A percentile compares a stretch with the other conserved stretches of the same genome.
phyloP scores from a whole-genome alignment of 2,329 filamentous ascomycete genomes.

The Grosmannia clavigera region DNA sequence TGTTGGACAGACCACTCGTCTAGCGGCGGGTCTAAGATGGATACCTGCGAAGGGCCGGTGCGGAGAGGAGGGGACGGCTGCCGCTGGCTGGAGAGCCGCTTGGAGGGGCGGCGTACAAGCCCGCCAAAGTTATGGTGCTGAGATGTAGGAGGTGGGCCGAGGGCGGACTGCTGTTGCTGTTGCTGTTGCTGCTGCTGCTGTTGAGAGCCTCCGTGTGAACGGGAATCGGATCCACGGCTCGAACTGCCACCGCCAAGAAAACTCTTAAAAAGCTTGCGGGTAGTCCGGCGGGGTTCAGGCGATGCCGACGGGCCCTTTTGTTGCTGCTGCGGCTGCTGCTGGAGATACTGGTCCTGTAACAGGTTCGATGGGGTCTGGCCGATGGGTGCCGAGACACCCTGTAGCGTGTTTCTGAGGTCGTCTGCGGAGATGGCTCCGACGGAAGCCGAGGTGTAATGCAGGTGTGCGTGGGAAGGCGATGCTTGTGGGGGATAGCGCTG shows the following conservation, averaged over 20 bases:
- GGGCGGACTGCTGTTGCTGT: background rate
- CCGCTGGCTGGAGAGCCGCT: constrained; percentile 37
- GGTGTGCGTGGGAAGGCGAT: constrained; percentile 18
- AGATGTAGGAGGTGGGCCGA: constrained; percentile 5
- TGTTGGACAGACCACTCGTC: constrained; percentile 20
- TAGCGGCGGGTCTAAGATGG: constrained; percentile 21
- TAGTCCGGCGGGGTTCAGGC: constrained; percentile 26
- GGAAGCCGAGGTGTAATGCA: constrained; percentile 22
- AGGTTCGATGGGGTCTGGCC: constrained; percentile 12
- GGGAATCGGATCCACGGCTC: constrained; percentile 17
- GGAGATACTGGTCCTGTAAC: constrained; percentile 12
- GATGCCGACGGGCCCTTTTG: constrained; percentile 9
- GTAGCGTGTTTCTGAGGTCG: constrained; percentile 23
- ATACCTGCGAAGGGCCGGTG: constrained; percentile 27
- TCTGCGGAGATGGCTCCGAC: constrained; percentile 25
- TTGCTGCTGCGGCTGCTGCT: constrained; percentile 16
- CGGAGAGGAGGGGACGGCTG: constrained; percentile 23
- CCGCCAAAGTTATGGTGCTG: constrained; percentile 29
- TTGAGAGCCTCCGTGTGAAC: constrained; percentile 14
- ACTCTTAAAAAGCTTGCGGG: constrained; percentile 41
- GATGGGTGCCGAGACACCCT: constrained; percentile 15
- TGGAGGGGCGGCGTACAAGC: constrained; percentile 42
- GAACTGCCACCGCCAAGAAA: constrained; percentile 31
- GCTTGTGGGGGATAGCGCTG: constrained; percentile 29
- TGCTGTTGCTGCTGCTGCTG: constrained; percentile 8